Percentiles rank a stretch among this genome's conserved stretches.
phyloP scores from a whole-genome alignment of 257 asterid species.

The Nicotiana tomentosiformis region DNA sequence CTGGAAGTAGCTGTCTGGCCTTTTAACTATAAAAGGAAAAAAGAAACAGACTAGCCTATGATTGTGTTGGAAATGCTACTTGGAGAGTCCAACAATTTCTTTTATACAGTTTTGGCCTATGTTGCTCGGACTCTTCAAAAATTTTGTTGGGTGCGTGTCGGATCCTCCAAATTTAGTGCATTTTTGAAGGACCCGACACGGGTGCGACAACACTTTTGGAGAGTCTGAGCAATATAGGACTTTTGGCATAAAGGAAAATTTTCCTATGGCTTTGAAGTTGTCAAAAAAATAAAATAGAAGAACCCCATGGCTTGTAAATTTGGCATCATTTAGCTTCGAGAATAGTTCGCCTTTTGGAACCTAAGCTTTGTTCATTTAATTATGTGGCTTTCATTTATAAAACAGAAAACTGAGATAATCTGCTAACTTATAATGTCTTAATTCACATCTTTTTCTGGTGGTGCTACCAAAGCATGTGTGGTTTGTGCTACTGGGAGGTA shows the following conservation, averaged over 20 bases:
- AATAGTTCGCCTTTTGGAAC: background rate
- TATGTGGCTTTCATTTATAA: background rate
- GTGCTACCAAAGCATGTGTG: background rate
- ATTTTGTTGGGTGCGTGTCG: too few relatives aligned
- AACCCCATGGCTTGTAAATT: background rate
- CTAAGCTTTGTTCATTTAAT: background rate
- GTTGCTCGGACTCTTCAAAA: too few relatives aligned
- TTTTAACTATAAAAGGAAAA: background rate
- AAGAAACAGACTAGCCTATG: background rate
- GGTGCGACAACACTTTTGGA: too few relatives aligned
- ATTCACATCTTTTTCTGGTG: background rate
- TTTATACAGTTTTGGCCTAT: background rate
- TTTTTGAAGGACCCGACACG: too few relatives aligned
- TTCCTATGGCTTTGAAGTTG: background rate
- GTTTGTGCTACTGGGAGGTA: background rate
- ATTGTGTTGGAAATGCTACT: background rate
- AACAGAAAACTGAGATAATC: background rate
- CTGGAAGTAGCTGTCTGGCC: background rate
- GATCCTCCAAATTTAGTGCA: too few relatives aligned
- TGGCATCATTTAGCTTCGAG: background rate
- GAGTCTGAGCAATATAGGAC: too few relatives aligned
- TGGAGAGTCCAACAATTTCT: background rate
- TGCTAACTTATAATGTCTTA: background rate
- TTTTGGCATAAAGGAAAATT: background rate
- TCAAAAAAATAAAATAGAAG: background rate